phyloP scores from a whole-genome alignment of 352 stramenopile species.

The Pythium dissimile region DNA sequence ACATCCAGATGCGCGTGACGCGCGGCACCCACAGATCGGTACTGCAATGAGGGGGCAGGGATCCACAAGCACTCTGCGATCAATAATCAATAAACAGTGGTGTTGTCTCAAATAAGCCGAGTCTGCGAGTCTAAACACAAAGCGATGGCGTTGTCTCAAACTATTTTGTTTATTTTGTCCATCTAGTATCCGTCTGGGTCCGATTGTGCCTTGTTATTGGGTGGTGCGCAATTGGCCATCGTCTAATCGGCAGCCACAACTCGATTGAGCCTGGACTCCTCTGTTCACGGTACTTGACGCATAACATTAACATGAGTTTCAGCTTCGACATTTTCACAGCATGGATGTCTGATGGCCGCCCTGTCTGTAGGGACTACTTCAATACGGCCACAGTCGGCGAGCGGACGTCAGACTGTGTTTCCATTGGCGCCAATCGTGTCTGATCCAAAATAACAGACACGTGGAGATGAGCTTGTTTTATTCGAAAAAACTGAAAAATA shows the following conservation, averaged over 20 bases:
- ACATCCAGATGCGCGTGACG: conserved; percentile 7
- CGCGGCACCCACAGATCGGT: too few species aligned
- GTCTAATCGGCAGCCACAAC: not conserved
- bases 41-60: too few species aligned
- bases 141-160: conserved; percentile 12
- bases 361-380: conserved; percentile 10
- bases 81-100: not conserved
- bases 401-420: conserved; percentile 11
- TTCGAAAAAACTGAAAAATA: conserved; percentile 21
- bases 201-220: not conserved
- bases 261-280: not conserved
- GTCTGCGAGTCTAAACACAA: too few species aligned
- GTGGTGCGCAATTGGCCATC: conserved; percentile 2
- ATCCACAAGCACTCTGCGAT: not conserved
- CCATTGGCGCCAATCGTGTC: conserved; percentile 15
- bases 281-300: conserved; percentile 8
- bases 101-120: too few species aligned
- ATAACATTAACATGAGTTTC: conserved; percentile 5
- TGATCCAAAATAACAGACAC: conserved; percentile 14
- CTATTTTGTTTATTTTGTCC: not conserved
- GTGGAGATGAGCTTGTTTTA: not conserved
- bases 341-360: too few species aligned
- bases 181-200: conserved; percentile 18
- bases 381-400: conserved; percentile 1
- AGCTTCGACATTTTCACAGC: conserved; percentile 3